Conservation (phyloP, 192 early-diverging fungal genomes). For the Backusella parvicylindrica region DNA sequence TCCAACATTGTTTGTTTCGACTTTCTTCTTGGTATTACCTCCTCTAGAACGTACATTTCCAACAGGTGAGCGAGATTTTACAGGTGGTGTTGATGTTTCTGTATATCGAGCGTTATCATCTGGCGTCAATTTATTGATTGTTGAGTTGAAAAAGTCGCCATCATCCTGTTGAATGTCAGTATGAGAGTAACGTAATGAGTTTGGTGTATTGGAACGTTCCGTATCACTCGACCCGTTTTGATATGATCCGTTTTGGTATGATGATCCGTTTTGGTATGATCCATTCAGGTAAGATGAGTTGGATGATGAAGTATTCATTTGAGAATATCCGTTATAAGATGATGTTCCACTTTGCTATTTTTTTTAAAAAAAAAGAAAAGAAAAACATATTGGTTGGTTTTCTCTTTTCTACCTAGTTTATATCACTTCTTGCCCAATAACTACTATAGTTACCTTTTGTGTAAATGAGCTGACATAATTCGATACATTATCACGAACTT, state of each 20-base stretch:
- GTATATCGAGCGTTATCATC: background rate
- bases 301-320: background rate
- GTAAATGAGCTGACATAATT: conserved; percentile 60
- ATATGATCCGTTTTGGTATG: background rate
- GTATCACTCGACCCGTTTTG: background rate
- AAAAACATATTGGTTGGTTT: background rate
- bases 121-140: background rate
- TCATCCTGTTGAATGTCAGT: background rate
- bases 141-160: background rate
- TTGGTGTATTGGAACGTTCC: background rate
- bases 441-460: conserved; percentile 16
- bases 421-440: too few species aligned
- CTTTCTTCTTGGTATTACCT: conserved; percentile 4
- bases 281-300: background rate
- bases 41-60: background rate
- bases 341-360: background rate
- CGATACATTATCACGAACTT: conserved; percentile 52
- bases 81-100: background rate
- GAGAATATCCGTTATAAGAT: background rate
- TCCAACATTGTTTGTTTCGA: background rate
- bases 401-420: background rate
- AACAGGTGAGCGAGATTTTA: background rate
- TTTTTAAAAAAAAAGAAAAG: background rate
- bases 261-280: conserved; percentile 2
- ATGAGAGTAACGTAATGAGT: conserved; percentile 4